Conservation (phyloP, 352 stramenopile genomes). For the Phytophthora kernoviae region DNA sequence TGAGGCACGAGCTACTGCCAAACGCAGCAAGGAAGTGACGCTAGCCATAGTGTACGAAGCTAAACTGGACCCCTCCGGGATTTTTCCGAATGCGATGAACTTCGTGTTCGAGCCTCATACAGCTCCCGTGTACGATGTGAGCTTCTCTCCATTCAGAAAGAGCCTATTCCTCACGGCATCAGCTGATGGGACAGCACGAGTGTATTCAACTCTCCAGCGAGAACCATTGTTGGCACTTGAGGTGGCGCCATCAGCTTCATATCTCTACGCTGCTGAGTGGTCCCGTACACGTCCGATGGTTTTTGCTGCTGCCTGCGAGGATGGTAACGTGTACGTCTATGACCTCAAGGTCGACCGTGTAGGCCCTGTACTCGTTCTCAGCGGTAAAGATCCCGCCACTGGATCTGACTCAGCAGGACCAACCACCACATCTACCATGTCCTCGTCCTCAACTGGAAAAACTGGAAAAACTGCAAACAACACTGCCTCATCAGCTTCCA, state of each 20-base stretch:
- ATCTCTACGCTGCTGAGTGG: constrained; percentile 80
- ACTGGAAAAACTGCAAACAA: constrained; percentile 6
- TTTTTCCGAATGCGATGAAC: constrained; percentile 76
- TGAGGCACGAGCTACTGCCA: constrained; percentile 62
- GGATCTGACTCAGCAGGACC: constrained; percentile 9
- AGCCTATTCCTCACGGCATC: constrained; percentile 81
- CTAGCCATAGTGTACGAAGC: constrained; percentile 77
- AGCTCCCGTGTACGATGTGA: constrained; percentile 78
- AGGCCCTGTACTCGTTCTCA: constrained; percentile 48
- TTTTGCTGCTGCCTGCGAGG: constrained; percentile 71
- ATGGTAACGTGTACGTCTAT: constrained; percentile 79
- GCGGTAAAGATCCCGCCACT: constrained; percentile 35
- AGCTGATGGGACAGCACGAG: constrained; percentile 75
- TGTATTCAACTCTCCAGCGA: constrained; percentile 75
- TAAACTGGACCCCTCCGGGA: constrained; percentile 55
- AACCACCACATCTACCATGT: constrained; percentile 8
- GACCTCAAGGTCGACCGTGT: constrained; percentile 68
- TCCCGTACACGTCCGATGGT: constrained; percentile 77
- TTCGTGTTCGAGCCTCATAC: constrained; percentile 78
- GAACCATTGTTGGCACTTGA: constrained; percentile 69
- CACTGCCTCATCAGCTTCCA: constrained; percentile 6
- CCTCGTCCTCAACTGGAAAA: constrained; percentile 7
- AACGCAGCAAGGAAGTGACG: constrained; percentile 71
- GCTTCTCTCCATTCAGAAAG: constrained; percentile 86
- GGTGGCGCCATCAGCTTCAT: constrained; percentile 64